Percentiles rank a stretch among this genome's conserved stretches.
Evolutionary conservation across 345 rosid species (phyloP).

Genomic region (Erodium maritimum): DNA sequence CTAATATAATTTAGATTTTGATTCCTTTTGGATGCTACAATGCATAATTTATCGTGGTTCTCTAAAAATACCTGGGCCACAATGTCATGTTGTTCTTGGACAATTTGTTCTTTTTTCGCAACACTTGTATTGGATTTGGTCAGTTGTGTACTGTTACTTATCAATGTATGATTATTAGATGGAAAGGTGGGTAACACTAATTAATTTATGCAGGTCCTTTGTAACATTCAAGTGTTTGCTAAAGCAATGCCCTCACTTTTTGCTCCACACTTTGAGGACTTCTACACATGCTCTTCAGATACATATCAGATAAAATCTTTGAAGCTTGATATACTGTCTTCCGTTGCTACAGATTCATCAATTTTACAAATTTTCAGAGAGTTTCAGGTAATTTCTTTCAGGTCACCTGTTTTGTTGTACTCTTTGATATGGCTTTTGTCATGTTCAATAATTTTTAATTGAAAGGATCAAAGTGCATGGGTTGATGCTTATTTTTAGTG

Average conservation of each 20-base stretch:
- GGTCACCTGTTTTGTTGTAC: background rate
- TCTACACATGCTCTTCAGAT: constrained; percentile 68
- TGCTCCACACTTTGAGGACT: constrained; percentile 60
- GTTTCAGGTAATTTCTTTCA: constrained; percentile 54
- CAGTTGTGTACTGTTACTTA: constrained; percentile 4
- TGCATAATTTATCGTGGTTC: background rate
- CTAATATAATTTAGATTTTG: no score
- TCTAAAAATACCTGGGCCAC: background rate
- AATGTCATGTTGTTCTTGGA: background rate
- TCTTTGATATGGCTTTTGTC: background rate
- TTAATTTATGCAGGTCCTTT: constrained; percentile 53
- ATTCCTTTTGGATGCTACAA: background rate
- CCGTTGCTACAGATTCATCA: constrained; percentile 56
- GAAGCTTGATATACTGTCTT: constrained; percentile 89
- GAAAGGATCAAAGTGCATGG: constrained; percentile 9
- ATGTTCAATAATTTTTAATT: background rate
- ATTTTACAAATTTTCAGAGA: constrained; percentile 63
- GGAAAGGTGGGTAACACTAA: constrained; percentile 8
- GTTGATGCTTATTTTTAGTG: constrained; percentile 25
- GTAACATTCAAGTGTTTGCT: constrained; percentile 79
- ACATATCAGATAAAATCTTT: constrained; percentile 68
- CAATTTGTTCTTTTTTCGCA: background rate
- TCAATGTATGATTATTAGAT: constrained; percentile 7
- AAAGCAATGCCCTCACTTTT: constrained; percentile 75
- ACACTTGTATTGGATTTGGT: constrained; percentile 5